Evolutionary conservation across 2,329 filamentous ascomycete species (phyloP).

Genomic region (Onygena corvina): DNA sequence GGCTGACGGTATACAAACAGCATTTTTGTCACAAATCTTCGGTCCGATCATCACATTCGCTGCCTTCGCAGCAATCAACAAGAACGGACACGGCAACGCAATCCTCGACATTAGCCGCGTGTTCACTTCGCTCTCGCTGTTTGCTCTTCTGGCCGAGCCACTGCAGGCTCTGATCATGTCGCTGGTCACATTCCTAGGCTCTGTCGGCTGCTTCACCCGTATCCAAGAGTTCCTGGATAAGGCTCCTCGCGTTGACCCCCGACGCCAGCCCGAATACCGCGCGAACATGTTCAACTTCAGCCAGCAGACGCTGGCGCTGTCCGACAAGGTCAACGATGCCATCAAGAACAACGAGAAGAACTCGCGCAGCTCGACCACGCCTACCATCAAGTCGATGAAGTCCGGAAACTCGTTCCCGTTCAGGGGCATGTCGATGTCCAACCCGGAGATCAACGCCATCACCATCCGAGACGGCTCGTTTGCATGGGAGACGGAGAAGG

Average conservation of each 20-base stretch:
- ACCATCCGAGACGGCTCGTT: slow-evolving; percentile 37
- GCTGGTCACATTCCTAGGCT: slow-evolving; percentile 34
- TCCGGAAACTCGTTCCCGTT: slow-evolving; percentile 12
- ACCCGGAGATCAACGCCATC: slow-evolving; percentile 23
- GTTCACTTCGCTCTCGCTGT: slow-evolving; percentile 39
- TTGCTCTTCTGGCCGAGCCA: slow-evolving; percentile 37
- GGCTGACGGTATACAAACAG: slow-evolving; percentile 18
- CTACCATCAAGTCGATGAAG: slow-evolving; percentile 6
- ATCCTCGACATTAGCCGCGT: slow-evolving; percentile 32
- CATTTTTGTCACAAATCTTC: slow-evolving; percentile 32
- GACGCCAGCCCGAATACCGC: slow-evolving; percentile 12
- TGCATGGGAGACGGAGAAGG: slow-evolving; percentile 36
- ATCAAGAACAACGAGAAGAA: neutral
- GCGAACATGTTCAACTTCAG: slow-evolving; percentile 9
- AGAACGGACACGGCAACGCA: slow-evolving; percentile 22
- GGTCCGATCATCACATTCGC: slow-evolving; percentile 37
- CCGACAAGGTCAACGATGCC: slow-evolving; percentile 1
- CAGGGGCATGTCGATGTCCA: slow-evolving; percentile 11
- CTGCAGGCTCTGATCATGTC: slow-evolving; percentile 37
- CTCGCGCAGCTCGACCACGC: slow-evolving; percentile 5
- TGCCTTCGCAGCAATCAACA: slow-evolving; percentile 33
- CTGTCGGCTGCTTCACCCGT: slow-evolving; percentile 36
- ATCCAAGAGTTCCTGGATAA: slow-evolving; percentile 37
- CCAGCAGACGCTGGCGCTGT: slow-evolving; percentile 9
- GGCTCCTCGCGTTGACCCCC: slow-evolving; percentile 22